Base-by-base conservation (phyloP, 2,329 filamentous ascomycete species). In the Penicillium nordicum region DNA sequence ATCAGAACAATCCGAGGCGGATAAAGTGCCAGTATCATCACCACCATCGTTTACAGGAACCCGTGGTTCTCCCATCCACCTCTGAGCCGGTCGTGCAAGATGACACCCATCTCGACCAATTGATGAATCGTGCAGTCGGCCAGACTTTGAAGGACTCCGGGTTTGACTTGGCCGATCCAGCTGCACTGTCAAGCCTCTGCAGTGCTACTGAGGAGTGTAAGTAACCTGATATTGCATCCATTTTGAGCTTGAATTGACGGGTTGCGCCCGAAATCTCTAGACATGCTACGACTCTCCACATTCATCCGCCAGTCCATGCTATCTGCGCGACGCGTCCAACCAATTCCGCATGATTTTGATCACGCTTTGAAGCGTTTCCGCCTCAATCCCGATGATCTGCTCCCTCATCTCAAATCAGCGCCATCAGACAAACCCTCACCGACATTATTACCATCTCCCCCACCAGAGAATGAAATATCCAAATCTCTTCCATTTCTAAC, bases 261-360 rank as follows among this genome's bases (percentile, higher is more conserved):
- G 42, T 53, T 63, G 46, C 67, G 60, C 68, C 64, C 27, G 32
- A 32, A 62, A 55, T 57, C 65, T 68, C 57, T 66, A 84, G 81
- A 82, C 68, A 80, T 86, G 69, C 76, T 79, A 43, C 76, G 77
- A 53, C 79, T 87, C 59, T 75, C 82, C 37, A 74, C 76, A 30
- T 76, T 80, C 57, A 79, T 84, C 34, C 80, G 80, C 40, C 76
- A 78, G 45, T 84, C 83, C 6, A 88, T 87, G 85, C 71, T 77
- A 40, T 77, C 78, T 43, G 78, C 78, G 49, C 79, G 85, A 46
- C 80, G 85, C 49, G 79, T 75, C 10, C 76, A 79, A 44, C 81
- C 84, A 1, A 80, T 84, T 23, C 80, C 84, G 0, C 76, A 80
- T 59, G 85, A 88, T 69, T 87, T 86, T 68, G 78, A 82, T 55